Percentiles rank a stretch among this genome's conserved stretches.
Evolutionary conservation across 192 early-diverging fungal species (phyloP).

Genomic region (Pilaira anomala): DNA sequence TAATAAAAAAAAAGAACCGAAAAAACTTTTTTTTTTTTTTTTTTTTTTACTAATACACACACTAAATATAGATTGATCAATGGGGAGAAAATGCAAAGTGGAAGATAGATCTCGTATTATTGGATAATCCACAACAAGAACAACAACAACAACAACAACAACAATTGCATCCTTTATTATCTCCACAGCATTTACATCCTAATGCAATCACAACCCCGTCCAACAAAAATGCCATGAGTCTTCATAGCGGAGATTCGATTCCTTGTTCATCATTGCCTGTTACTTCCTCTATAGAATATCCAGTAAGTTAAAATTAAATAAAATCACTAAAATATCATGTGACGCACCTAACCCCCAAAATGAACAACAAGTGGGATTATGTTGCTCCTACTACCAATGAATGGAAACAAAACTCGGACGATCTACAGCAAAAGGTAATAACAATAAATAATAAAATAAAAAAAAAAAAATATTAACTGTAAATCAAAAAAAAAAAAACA

Average conservation of each 20-base stretch:
- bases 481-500: neutral
- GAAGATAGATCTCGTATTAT: slow-evolving; percentile 31
- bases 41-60: neutral
- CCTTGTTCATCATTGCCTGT: slow-evolving; percentile 1
- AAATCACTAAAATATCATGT: slow-evolving; percentile 2
- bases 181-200: slow-evolving; percentile 8
- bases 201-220: slow-evolving; percentile 11
- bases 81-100: slow-evolving; percentile 35
- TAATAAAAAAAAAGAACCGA: too few species aligned
- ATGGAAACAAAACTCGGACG: slow-evolving; percentile 12
- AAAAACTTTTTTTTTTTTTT: neutral
- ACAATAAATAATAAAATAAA: neutral
- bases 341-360: slow-evolving; percentile 8
- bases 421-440: slow-evolving; percentile 26
- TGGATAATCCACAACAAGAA: slow-evolving; percentile 20
- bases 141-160: slow-evolving; percentile 2
- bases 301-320: slow-evolving; percentile 7
- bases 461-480: slow-evolving; percentile 4
- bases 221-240: too few species aligned
- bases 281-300: slow-evolving; percentile 15
- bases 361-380: slow-evolving; percentile 22
- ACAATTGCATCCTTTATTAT: slow-evolving; percentile 7
- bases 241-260: slow-evolving; percentile 7
- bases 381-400: neutral
- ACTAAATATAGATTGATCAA: slow-evolving; percentile 27